Conservation (phyloP, 805 yeast species). For the Komagataella phaffii region DNA sequence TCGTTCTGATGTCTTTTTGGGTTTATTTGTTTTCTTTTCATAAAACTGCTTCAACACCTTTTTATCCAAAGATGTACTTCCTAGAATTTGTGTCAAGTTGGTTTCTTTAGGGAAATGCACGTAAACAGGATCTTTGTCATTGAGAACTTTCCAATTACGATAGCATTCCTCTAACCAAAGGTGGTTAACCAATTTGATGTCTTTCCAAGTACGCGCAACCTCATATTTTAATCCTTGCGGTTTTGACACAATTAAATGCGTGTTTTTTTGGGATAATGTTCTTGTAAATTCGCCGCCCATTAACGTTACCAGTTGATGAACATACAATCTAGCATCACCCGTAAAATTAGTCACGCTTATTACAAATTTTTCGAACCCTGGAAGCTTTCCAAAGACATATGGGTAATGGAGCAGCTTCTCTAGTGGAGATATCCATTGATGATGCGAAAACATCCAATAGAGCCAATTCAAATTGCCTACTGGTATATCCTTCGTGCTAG, state of each 20-base stretch:
- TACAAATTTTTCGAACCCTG: slow-evolving; percentile 36
- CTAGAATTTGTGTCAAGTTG: slow-evolving; percentile 33
- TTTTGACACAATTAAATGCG: slow-evolving; percentile 59
- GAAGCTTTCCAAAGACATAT: slow-evolving; percentile 33
- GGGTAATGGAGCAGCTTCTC: slow-evolving; percentile 61
- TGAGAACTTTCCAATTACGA: slow-evolving; percentile 41
- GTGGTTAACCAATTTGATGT: slow-evolving; percentile 55
- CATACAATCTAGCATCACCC: slow-evolving; percentile 71
- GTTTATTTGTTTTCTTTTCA: slow-evolving; percentile 8
- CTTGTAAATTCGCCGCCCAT: slow-evolving; percentile 72
- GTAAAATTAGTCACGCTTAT: slow-evolving; percentile 70
- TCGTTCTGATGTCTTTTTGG: not conserved
- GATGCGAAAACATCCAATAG: slow-evolving; percentile 45
- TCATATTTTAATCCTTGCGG: slow-evolving; percentile 62
- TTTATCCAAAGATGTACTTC: slow-evolving; percentile 32
- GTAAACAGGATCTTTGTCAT: slow-evolving; percentile 32
- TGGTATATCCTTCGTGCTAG: slow-evolving; percentile 24
- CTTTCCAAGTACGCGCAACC: slow-evolving; percentile 59
- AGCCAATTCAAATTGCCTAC: slow-evolving; percentile 73
- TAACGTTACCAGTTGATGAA: slow-evolving; percentile 46
- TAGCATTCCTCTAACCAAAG: slow-evolving; percentile 83
- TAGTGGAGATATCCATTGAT: slow-evolving; percentile 41
- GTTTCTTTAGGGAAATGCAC: slow-evolving; percentile 27
- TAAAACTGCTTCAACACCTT: slow-evolving; percentile 27
- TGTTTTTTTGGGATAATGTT: slow-evolving; percentile 48